Evolutionary conservation across 2,329 filamentous ascomycete species (phyloP).

Genomic region (Thelonectria olida): DNA sequence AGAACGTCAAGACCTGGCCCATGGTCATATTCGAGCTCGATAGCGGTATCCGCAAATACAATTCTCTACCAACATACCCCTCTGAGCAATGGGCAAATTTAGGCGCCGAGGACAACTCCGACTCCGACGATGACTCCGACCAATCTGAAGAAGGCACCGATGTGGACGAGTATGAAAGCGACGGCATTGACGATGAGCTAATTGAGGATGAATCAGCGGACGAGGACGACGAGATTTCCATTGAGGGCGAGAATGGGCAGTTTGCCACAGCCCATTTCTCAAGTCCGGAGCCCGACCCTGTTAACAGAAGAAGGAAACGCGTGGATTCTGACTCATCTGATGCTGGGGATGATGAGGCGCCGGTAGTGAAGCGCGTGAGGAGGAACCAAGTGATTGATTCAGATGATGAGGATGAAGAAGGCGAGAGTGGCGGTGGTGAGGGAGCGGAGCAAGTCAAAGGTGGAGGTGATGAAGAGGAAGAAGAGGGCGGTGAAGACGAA

Average conservation of each 20-base stretch:
- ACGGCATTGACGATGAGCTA: conserved; percentile 49
- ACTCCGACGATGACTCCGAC: conserved; percentile 24
- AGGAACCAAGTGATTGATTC: conserved; percentile 24
- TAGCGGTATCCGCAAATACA: conserved; percentile 25
- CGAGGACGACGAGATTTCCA: conserved; percentile 39
- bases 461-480: conserved; percentile 26
- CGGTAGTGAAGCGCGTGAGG: conserved; percentile 38
- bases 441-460: not conserved
- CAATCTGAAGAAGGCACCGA: conserved; percentile 30
- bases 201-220: conserved; percentile 40
- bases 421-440: no score
- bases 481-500: conserved; percentile 13
- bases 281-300: conserved; percentile 39
- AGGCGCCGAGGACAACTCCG: conserved; percentile 26
- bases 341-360: conserved; percentile 35
- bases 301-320: conserved; percentile 20
- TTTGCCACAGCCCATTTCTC: conserved; percentile 39
- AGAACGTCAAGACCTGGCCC: conserved; percentile 39
- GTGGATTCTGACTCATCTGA: not conserved
- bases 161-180: conserved; percentile 49
- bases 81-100: conserved; percentile 15
- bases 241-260: conserved; percentile 10
- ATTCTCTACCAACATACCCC: conserved; percentile 21
- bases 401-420: conserved; percentile 39
- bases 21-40: conserved; percentile 43